phyloP scores from a whole-genome alignment of 441 rosid genomes.

The Cnidoscolus chayamansa region DNA sequence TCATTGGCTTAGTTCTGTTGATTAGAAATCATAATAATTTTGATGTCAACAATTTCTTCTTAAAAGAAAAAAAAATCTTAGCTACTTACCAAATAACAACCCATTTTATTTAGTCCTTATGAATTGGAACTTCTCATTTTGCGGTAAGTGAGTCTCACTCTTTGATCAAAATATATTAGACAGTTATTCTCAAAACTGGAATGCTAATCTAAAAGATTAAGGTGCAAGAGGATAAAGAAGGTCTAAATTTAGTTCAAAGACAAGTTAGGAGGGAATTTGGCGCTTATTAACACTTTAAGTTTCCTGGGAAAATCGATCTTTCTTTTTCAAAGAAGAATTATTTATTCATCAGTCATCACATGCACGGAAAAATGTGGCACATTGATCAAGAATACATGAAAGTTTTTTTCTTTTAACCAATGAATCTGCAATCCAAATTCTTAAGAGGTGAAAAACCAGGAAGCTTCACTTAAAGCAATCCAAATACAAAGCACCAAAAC shows the following conservation, averaged over 20 bases:
- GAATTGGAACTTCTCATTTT: not conserved
- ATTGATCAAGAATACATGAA: not conserved
- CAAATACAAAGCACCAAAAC: conserved; percentile 1
- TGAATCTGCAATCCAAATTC: not conserved
- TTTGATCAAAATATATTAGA: not conserved
- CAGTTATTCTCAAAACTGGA: not conserved
- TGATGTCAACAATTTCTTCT: no score
- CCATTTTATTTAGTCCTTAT: not conserved
- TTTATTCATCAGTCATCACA: not conserved
- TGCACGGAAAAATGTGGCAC: not conserved
- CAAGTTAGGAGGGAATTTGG: not conserved
- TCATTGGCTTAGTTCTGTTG: not conserved
- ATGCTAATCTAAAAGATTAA: not conserved
- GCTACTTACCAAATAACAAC: not conserved
- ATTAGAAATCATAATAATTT: not conserved
- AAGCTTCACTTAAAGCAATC: not conserved
- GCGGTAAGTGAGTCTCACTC: not conserved
- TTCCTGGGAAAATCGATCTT: not conserved
- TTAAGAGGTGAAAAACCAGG: not conserved
- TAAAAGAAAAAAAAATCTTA: no score
- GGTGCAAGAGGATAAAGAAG: not conserved
- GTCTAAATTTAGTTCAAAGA: not conserved
- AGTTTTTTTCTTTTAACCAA: not conserved
- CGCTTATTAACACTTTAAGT: not conserved
- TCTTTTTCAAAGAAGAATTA: not conserved